Base-by-base conservation (phyloP, 169 alveolate genomes). In the Plasmodium cynomolgi region DNA sequence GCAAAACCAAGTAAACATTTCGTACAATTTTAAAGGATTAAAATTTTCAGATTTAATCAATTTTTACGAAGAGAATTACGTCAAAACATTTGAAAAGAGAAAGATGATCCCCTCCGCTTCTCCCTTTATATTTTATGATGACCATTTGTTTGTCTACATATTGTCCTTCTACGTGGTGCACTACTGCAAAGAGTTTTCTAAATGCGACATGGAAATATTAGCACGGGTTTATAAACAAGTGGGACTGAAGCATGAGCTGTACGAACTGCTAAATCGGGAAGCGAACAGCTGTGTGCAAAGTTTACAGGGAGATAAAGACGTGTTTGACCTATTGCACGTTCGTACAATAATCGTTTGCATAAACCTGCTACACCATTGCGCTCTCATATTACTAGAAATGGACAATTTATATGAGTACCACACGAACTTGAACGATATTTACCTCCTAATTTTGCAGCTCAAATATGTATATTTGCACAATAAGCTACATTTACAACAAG, bases 361-460 rank as follows among this genome's bases (percentile, higher is more conserved):
- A 75, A 74, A 85, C 29, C 34, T 85, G 47, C 68, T 85, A 85
- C 93, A 85, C 37, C 93, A 85, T 33, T 85, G 93, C 81, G 54
- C 93, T 23, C 13, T 85, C 71, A 47, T 85, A 75, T 77, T 75
- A 74, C 50, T 85, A 85, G 93, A 85, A 75, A 75, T 77, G 23
- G 74, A 23, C 58, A 85, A 85, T 68, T 39, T 85, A 37, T 54
- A 20, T 23, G 85, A 44, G 26, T 85, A 85, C 80, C 33, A 85
- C 13, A 34, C 44, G 4, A 85, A 74, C 68, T 23, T 85, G 37
- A 77, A 85, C 80, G 17, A 44, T 47, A 85, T 85, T 41, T 85
- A 73, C 31, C 93, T 85, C 37, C 68, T 85, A 47, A 85, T 85
- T 85, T 85, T 85, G 33, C 93, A 85, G 31, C 33, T 85, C 26